These are phyloP conservation scores for Thuidium tamariscinum DNA, from an alignment of 225 moss, liverwort and hornwort species.

Conservation along the genomic window DNA sequence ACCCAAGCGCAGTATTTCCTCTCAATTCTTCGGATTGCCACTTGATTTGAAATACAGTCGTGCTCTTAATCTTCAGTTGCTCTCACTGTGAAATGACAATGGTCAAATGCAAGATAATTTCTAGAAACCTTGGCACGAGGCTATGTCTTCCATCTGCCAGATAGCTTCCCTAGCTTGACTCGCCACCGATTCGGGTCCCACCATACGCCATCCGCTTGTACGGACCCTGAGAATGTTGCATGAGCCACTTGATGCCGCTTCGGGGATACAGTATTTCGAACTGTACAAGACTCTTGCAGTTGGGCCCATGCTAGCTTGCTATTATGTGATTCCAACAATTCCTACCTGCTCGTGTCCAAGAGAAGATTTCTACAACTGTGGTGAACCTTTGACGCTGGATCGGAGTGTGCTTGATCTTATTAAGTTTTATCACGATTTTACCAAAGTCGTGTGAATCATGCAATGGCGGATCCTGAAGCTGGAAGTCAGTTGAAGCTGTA, in stretches of 20 bases:
- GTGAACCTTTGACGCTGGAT: neutral
- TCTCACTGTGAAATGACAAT: no score
- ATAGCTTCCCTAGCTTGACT: no score
- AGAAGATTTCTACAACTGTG: no score
- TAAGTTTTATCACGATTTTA: neutral
- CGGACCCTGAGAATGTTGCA: neutral
- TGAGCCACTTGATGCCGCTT: neutral
- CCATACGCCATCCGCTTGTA: neutral
- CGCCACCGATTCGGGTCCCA: neutral
- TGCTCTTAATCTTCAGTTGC: neutral
- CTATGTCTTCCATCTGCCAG: neutral
- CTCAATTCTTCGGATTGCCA: neutral
- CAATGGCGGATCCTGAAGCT: neutral
- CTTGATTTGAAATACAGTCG: neutral
- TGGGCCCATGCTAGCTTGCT: neutral
- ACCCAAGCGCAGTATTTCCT: neutral
- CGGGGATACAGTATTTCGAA: neutral
- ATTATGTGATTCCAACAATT: neutral
- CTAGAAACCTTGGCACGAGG: no score
- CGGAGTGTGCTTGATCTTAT: neutral
- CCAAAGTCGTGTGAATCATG: neutral
- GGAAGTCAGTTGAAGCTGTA: slow-evolving; percentile 1
- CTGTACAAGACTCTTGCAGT: neutral
- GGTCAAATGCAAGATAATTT: neutral
- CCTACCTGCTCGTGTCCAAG: neutral